Conservation (phyloP, 148 eudicot species). For the Chenopodium formosanum region DNA sequence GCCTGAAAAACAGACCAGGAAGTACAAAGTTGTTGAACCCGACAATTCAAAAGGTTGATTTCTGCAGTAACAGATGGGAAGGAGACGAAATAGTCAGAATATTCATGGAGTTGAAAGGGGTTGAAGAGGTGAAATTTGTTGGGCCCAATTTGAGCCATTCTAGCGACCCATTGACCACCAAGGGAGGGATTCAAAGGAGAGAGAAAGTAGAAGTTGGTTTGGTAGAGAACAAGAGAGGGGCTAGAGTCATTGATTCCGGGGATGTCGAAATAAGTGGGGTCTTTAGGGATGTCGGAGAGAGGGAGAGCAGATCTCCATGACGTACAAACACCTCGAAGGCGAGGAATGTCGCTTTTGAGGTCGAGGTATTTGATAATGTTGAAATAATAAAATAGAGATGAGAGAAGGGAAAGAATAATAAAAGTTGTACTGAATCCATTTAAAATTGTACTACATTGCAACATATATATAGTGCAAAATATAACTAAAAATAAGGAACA, state of each 20-base stretch:
- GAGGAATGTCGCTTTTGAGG: neutral
- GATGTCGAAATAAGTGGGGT: neutral
- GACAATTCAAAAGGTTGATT: conserved; percentile 1
- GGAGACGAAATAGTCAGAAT: neutral
- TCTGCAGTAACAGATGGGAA: neutral
- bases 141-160: neutral
- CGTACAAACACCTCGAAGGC: conserved; percentile 9
- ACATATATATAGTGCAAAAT: too few relatives aligned
- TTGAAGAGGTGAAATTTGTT: neutral
- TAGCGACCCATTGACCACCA: conserved; percentile 5
- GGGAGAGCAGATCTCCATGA: neutral
- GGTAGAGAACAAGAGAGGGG: neutral
- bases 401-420: too few relatives aligned
- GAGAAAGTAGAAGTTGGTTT: neutral
- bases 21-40: neutral
- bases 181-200: neutral
- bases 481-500: too few relatives aligned
- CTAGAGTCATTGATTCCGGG: neutral
- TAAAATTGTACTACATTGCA: too few relatives aligned
- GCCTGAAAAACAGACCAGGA: neutral
- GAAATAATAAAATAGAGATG: too few relatives aligned
- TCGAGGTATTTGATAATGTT: neutral
- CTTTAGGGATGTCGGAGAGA: neutral
- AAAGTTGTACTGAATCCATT: too few relatives aligned
- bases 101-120: neutral